These are phyloP conservation scores for Pyricularia pennisetigena DNA, from an alignment of 2,329 filamentous ascomycete species.

Conservation along the genomic window DNA sequence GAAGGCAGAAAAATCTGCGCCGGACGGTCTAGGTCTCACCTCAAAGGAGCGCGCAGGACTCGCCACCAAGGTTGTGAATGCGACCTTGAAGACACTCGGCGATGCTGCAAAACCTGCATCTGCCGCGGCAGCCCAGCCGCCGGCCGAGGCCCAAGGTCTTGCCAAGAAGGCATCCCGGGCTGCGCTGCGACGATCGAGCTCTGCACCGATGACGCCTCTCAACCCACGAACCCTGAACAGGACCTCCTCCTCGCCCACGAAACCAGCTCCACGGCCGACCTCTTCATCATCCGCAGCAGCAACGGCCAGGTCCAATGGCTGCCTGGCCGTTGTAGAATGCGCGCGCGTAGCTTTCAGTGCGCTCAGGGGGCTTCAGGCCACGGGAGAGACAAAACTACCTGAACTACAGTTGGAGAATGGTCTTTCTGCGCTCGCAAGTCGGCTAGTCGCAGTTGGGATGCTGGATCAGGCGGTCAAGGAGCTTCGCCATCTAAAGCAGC, in stretches of 20 bases:
- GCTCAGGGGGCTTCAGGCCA: slow-evolving; percentile 47
- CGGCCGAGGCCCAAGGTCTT: slow-evolving; percentile 24
- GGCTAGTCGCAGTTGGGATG: slow-evolving; percentile 53
- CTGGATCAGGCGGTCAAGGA: slow-evolving; percentile 62
- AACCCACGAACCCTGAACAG: slow-evolving; percentile 53
- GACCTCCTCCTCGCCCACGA: slow-evolving; percentile 42
- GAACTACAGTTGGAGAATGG: slow-evolving; percentile 63
- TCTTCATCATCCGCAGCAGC: slow-evolving; percentile 15
- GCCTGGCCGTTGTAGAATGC: slow-evolving; percentile 56
- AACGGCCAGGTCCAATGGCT: slow-evolving; percentile 21
- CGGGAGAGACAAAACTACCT: slow-evolving; percentile 42
- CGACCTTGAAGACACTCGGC: slow-evolving; percentile 56
- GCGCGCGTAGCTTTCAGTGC: slow-evolving; percentile 57
- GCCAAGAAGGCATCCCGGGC: slow-evolving; percentile 27
- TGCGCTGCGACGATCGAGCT: slow-evolving; percentile 42
- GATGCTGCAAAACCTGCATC: slow-evolving; percentile 48
- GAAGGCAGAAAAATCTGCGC: slow-evolving; percentile 16
- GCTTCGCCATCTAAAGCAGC: slow-evolving; percentile 53
- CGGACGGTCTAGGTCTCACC: slow-evolving; percentile 31
- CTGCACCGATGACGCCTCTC: slow-evolving; percentile 50
- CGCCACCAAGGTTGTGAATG: slow-evolving; percentile 66
- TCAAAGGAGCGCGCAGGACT: slow-evolving; percentile 54
- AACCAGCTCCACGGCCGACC: slow-evolving; percentile 15
- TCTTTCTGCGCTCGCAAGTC: slow-evolving; percentile 59
- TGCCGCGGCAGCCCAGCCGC: slow-evolving; percentile 18